Evolutionary conservation across 306 rosid species (phyloP).

Genomic region (Fragaria ananassa): DNA sequence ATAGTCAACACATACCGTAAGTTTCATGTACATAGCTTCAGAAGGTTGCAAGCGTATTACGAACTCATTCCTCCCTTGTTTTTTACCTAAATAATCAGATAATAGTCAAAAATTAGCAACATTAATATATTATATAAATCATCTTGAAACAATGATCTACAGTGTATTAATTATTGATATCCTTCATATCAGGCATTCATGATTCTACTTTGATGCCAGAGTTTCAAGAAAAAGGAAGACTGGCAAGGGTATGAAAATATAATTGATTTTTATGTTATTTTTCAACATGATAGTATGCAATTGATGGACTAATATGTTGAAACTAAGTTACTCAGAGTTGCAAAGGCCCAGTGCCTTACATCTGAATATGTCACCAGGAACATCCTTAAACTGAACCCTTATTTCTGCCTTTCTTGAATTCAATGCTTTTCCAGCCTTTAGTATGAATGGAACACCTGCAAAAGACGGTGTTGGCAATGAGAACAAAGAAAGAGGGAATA

Average conservation of each 20-base stretch:
- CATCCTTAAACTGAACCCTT: slow-evolving; percentile 95
- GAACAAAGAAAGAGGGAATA: neutral
- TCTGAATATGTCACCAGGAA: slow-evolving; percentile 95
- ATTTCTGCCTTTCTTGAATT: slow-evolving; percentile 86
- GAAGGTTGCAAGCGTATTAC: slow-evolving; percentile 82
- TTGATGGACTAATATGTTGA: slow-evolving; percentile 10
- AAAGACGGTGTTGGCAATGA: slow-evolving; percentile 14
- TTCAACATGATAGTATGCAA: neutral
- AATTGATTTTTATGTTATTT: neutral
- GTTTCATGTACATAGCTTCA: slow-evolving; percentile 92
- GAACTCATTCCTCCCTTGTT: slow-evolving; percentile 90
- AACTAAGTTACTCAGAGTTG: slow-evolving; percentile 20
- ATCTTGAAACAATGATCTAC: neutral
- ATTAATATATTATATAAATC: neutral
- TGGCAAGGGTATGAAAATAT: neutral
- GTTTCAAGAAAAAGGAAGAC: neutral
- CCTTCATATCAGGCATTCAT: neutral
- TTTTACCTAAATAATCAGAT: slow-evolving; percentile 58
- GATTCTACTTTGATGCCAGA: neutral
- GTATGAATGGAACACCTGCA: slow-evolving; percentile 87
- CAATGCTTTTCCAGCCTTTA: slow-evolving; percentile 96
- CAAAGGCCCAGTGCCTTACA: slow-evolving; percentile 51
- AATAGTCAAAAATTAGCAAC: neutral
- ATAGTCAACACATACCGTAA: slow-evolving; percentile 44
- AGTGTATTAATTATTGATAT: neutral